Base-by-base conservation (phyloP, 2,329 filamentous ascomycete species). In the Xylariomycetidae sp. region DNA sequence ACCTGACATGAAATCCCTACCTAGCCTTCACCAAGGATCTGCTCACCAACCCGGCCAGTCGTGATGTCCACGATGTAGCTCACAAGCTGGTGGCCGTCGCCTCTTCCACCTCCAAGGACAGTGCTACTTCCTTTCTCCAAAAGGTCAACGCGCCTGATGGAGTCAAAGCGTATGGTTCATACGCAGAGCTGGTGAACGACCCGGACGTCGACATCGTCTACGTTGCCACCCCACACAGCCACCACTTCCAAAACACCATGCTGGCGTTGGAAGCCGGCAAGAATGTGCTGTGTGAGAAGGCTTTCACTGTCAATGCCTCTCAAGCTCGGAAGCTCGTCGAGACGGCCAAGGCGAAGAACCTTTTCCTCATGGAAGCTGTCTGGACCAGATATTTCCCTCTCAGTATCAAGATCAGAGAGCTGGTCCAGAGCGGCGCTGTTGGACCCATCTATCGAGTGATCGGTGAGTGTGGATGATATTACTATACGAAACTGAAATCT, bases 321-420 rank as follows among this genome's bases (percentile, higher is more conserved):
- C 88, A 95, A 63, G 69, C 84, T 16, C 77, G 76, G 60, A 79
- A 79, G 56, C 70, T 95, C 16, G 74, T 82, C 31, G 77, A 82
- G 42, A 80, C 76, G 39, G 88, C 88, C 6, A 75, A 68, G 56
- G 71, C 77, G 52, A 90, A 88, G 70, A 74, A 77, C 40, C 56
- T 87, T 47, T 83, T 85, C 69, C 63, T 90, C 41, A 88, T 89
- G 84, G 85, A 90, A 63, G 86, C 86, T 27, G 86, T 94, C 14
- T 94, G 88, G 88, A 94, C 87, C 22, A 72, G 88, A 38, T 92
- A 83, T 65, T 92, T 94, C 65, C 88, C 88, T 3, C 65, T 94
- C 10, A 89, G 84, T 51, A 75, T 88, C 57, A 78, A 85, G 57
- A 67, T 88, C 23, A 69, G 84, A 32, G 77, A 89, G 51, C 63